Base-by-base conservation (phyloP, 1,139 yeast genomes). In the Kluyveromyces sp. region DNA sequence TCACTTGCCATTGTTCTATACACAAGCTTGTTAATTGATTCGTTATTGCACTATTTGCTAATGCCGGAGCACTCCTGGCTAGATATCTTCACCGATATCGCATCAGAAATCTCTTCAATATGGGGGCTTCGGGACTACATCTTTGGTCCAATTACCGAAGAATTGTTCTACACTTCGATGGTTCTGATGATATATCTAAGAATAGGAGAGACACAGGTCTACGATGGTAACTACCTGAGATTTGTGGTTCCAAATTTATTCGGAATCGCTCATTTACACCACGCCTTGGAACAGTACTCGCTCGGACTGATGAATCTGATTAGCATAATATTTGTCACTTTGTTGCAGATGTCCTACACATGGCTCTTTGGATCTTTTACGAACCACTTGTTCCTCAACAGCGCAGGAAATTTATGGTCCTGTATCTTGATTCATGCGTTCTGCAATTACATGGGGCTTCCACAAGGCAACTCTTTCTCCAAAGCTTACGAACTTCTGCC, bases 211-310 rank as follows among this genome's bases (percentile, higher is more conserved):
- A 36, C 70, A 50, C 3, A 50, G 55, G 20, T 46, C 58, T 13
- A 33, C 15, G 36, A 19, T 11, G 49, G 67, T 12, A 49, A 48
- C 7, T 46, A 58, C 12, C 56, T 70, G 30, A 57, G 77, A 2
- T 56, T 63, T 41, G 61, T 64, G 22, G 73, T 89, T 2, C 95
- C 96, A 0, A 56, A 81, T 17, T 73, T 80, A 50, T 92, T 92
- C 67, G 95, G 96, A 1, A 57, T 86, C n/a, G 96, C 97, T 0
- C 99, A 92, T 64, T 47, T 84, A 16, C 96, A 92, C 60, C 97
- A 92, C 62, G 94, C 80, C 1, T 73, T 71, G 52, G 85, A 80
- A 47, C 56, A 77, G 43, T 70, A 68, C 48, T 55, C 61, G 7
- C 61, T 51, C 25, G 67, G 59, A 4, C 58, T 46, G 46, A 49